phyloP scores from a whole-genome alignment of 257 asterid species.

The Nicotiana otophora region DNA sequence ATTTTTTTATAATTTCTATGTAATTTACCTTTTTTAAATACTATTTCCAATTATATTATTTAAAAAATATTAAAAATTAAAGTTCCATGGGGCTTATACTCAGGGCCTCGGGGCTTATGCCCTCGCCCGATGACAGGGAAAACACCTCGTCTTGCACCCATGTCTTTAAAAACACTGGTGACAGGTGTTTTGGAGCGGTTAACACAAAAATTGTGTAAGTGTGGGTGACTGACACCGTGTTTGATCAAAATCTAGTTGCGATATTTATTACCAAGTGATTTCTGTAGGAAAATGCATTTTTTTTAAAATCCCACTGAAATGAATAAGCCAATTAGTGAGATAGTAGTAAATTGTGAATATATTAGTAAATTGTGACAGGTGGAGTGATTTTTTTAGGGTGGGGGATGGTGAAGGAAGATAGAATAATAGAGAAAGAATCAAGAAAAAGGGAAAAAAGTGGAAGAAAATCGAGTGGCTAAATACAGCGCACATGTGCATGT shows the following conservation, averaged over 20 bases:
- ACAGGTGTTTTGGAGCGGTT: neutral
- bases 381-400: neutral
- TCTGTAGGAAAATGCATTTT: no score
- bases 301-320: neutral
- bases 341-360: neutral
- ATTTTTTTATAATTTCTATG: no score
- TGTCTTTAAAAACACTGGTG: no score
- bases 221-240: neutral
- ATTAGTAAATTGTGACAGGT: neutral
- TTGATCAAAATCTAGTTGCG: neutral
- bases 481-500: neutral
- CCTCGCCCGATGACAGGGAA: no score
- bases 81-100: no score
- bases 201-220: neutral
- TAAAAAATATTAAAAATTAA: no score
- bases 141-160: no score
- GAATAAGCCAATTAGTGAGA: neutral
- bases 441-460: neutral
- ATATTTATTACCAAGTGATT: neutral
- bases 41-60: no score
- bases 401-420: neutral
- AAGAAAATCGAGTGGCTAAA: neutral
- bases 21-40: no score
- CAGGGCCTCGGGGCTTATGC: no score
- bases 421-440: neutral